Conservation (phyloP, 352 stramenopile genomes). For the Phytopythium aichiense region DNA sequence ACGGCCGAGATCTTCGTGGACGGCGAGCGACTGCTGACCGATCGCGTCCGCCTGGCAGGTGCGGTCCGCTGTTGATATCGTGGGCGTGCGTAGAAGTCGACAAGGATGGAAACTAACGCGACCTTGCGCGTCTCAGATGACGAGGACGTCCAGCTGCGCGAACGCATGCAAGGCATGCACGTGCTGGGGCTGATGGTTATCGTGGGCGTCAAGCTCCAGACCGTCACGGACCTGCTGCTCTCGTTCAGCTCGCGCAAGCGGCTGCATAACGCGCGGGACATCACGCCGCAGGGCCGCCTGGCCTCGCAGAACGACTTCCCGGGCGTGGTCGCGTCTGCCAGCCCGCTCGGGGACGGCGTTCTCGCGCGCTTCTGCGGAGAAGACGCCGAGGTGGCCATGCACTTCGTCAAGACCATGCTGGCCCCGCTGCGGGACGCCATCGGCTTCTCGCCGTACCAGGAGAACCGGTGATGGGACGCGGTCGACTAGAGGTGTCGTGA, state of each 20-base stretch:
- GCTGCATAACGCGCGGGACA: slow-evolving; percentile 61
- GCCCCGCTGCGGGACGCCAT: slow-evolving; percentile 48
- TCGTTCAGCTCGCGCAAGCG: slow-evolving; percentile 69
- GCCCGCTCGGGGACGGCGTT: slow-evolving; percentile 56
- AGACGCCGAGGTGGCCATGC: slow-evolving; percentile 57
- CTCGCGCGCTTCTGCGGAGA: slow-evolving; percentile 71
- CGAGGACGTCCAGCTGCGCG: slow-evolving; percentile 51
- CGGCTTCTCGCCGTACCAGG: slow-evolving; percentile 64
- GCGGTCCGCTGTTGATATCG: neutral
- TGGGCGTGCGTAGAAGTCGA: neutral
- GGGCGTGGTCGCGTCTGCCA: slow-evolving; percentile 69
- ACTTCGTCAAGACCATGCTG: slow-evolving; percentile 58
- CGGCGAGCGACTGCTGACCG: slow-evolving; percentile 47
- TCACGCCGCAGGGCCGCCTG: slow-evolving; percentile 69
- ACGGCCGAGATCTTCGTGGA: slow-evolving; percentile 52
- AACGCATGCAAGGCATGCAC: slow-evolving; percentile 74
- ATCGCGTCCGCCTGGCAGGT: slow-evolving; percentile 69
- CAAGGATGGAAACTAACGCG: neutral
- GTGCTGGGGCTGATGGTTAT: slow-evolving; percentile 73
- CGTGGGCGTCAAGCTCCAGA: slow-evolving; percentile 46
- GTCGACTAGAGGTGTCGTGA: neutral
- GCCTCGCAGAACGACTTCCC: slow-evolving; percentile 34
- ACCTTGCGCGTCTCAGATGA: slow-evolving; percentile 36
- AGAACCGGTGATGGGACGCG: slow-evolving; percentile 50
- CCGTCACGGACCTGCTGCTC: slow-evolving; percentile 49